Percentiles rank a stretch among this genome's conserved stretches.
phyloP scores from a whole-genome alignment of 2,329 filamentous ascomycete genomes.

The Myriosclerotinia curreyana region DNA sequence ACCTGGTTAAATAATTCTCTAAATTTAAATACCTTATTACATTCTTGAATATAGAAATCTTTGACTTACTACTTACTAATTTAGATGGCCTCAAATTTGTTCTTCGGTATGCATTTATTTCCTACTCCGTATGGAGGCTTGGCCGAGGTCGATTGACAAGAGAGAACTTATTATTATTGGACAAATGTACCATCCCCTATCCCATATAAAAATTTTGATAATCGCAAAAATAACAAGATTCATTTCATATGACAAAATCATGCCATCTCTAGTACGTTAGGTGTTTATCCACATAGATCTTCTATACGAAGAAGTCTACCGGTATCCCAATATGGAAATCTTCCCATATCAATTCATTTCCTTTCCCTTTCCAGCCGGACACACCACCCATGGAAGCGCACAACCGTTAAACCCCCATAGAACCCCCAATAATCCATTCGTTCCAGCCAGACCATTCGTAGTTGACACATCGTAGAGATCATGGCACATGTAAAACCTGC shows the following conservation, averaged over 20 bases:
- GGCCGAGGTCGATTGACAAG: not conserved
- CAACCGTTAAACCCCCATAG: conserved; percentile 10
- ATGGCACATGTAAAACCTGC: conserved; percentile 22
- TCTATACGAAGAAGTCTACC: conserved; percentile 25
- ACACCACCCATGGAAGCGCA: conserved; percentile 23
- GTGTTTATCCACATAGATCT: conserved; percentile 24
- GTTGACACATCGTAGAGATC: conserved; percentile 22
- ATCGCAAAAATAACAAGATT: conserved; percentile 11
- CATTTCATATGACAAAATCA: conserved; percentile 12
- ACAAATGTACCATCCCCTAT: not conserved
- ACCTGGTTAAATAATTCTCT: no score
- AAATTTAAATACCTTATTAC: no score
- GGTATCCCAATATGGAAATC: conserved; percentile 28
- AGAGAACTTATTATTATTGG: not conserved
- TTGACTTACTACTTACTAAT: no score
- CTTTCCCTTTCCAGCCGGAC: conserved; percentile 8
- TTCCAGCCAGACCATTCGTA: conserved; percentile 19
- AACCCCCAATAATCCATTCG: not conserved
- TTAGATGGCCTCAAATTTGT: no score
- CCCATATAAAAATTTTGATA: not conserved
- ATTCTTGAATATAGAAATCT: no score
- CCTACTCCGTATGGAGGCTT: not conserved
- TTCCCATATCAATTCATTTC: conserved; percentile 11
- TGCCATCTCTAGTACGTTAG: conserved; percentile 7
- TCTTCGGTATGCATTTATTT: no score